These are phyloP conservation scores for Tephrocybe sp. DNA, from an alignment of 768 basidiomycete species.

Conservation along the genomic window DNA sequence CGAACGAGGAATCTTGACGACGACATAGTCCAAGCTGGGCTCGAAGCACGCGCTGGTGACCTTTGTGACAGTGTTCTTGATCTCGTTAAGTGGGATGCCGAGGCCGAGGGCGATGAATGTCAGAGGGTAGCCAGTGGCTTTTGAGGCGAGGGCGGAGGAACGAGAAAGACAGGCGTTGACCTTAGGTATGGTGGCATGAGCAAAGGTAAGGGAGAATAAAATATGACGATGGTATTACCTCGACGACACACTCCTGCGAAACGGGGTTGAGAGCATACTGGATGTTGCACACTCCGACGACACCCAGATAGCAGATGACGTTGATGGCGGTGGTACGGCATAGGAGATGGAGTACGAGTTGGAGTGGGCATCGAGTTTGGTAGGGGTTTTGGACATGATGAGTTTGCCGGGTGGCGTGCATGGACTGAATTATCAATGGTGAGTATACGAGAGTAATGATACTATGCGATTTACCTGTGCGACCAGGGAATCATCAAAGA, in stretches of 20 bases:
- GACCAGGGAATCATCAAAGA: too few species aligned
- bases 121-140: constrained; percentile 96
- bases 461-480: too few species aligned
- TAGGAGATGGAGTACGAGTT: constrained; percentile 99
- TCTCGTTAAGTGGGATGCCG: constrained; percentile 95
- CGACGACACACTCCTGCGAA: constrained; percentile 97
- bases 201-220: neutral
- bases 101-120: constrained; percentile 98
- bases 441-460: too few species aligned
- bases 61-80: constrained; percentile 96
- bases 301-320: constrained; percentile 96
- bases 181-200: constrained; percentile 17
- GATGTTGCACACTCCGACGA: constrained; percentile 98
- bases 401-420: too few species aligned
- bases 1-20: constrained; percentile 99
- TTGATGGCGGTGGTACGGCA: constrained; percentile 98
- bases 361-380: too few species aligned
- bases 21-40: constrained; percentile 94
- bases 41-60: constrained; percentile 97
- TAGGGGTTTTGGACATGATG: too few species aligned
- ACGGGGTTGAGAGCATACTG: constrained; percentile 96
- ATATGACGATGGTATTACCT: constrained; percentile 63
- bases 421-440: too few species aligned
- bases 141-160: constrained; percentile 96
- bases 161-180: constrained; percentile 97